Conservation (phyloP, 345 rosid genomes). For the Salix koriyanagi region DNA sequence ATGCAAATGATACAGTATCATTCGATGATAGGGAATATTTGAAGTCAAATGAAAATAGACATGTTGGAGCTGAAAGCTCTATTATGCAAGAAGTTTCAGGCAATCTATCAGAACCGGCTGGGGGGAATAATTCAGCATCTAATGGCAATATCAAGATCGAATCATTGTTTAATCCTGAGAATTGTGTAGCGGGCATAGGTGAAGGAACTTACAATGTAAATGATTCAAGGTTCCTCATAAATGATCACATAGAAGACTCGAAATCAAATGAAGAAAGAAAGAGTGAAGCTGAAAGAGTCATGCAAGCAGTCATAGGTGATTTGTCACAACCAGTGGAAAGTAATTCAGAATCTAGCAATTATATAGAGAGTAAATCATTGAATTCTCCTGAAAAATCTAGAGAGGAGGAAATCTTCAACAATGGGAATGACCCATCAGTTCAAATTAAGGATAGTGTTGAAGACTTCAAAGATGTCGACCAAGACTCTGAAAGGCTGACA, state of each 20-base stretch:
- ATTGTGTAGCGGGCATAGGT: slow-evolving; percentile 33
- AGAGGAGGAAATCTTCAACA: slow-evolving; percentile 32
- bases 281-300: slow-evolving; percentile 7
- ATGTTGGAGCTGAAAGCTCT: neutral
- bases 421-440: slow-evolving; percentile 13
- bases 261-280: neutral
- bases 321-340: slow-evolving; percentile 22
- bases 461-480: slow-evolving; percentile 1
- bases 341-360: slow-evolving; percentile 21
- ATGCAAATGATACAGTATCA: slow-evolving; percentile 7
- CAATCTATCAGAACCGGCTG: neutral
- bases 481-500: slow-evolving; percentile 5
- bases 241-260: neutral
- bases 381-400: slow-evolving; percentile 21
- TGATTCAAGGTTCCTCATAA: slow-evolving; percentile 1
- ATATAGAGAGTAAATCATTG: slow-evolving; percentile 6
- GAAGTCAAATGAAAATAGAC: neutral
- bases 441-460: neutral
- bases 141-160: slow-evolving; percentile 3
- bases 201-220: slow-evolving; percentile 12
- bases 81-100: neutral
- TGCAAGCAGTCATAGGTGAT: neutral
- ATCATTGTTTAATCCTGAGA: slow-evolving; percentile 18
- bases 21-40: neutral
- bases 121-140: neutral